Evolutionary conservation across 495 filamentous ascomycete genomes (phyloP).

Genomic region (Coniosporium apollinis): DNA sequence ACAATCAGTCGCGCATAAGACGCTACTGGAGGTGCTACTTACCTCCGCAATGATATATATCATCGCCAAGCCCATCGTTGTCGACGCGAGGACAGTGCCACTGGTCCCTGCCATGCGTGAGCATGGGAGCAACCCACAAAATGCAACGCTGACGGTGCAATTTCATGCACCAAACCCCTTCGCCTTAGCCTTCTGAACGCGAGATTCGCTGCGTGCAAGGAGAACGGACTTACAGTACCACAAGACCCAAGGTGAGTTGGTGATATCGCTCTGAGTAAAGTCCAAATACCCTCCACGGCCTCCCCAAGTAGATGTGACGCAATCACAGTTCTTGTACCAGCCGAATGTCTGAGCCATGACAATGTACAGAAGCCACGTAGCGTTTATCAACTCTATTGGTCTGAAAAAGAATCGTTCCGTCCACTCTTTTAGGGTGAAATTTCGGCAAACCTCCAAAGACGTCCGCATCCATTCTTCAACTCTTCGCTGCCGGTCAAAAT

Average conservation of each 20-base stretch:
- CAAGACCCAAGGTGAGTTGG: conserved; percentile 7
- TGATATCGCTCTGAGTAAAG: conserved; percentile 11
- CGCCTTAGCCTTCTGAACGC: no score
- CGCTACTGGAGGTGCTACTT: not conserved
- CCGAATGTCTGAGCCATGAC: conserved; percentile 22
- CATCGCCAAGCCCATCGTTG: conserved; percentile 19
- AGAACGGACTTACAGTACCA: no score
- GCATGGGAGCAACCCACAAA: no score
- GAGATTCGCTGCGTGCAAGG: no score
- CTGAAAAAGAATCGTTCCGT: conserved; percentile 14
- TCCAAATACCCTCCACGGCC: conserved; percentile 18
- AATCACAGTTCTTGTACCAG: conserved; percentile 18
- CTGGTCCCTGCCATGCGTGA: no score
- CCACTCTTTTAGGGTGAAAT: conserved; percentile 7
- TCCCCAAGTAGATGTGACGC: conserved; percentile 14
- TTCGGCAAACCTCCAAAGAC: conserved; percentile 1
- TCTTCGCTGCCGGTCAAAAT: conserved; percentile 1
- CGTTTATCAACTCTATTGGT: conserved; percentile 13
- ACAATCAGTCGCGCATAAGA: not conserved
- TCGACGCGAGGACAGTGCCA: conserved; percentile 16
- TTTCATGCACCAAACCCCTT: no score
- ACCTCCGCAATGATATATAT: conserved; percentile 17
- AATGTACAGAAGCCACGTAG: conserved; percentile 21
- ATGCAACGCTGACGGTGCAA: no score
- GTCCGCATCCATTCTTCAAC: not conserved